phyloP scores from a whole-genome alignment of 2,329 filamentous ascomycete species.

The Magnaporthiopsis poae region DNA sequence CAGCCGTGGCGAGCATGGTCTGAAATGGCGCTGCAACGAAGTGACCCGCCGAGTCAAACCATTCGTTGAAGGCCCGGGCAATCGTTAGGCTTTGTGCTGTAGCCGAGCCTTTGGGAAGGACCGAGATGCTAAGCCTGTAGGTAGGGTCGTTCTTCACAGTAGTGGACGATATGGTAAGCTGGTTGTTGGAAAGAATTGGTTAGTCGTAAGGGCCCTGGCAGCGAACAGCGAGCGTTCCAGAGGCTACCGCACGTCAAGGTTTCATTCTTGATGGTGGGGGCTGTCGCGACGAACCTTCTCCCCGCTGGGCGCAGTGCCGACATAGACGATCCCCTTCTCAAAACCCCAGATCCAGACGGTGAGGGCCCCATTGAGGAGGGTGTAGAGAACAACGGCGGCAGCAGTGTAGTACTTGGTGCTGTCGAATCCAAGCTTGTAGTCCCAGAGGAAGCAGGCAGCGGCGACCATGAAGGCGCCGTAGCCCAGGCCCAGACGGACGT shows the following conservation, averaged over 20 bases:
- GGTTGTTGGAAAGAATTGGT: not conserved
- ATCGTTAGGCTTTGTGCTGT: slow-evolving; percentile 41
- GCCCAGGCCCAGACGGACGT: slow-evolving; percentile 73
- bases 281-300: slow-evolving; percentile 37
- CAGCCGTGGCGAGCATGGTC: slow-evolving; percentile 59
- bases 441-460: slow-evolving; percentile 76
- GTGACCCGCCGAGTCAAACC: slow-evolving; percentile 65
- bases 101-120: slow-evolving; percentile 30
- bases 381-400: slow-evolving; percentile 69
- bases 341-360: slow-evolving; percentile 78
- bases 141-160: slow-evolving; percentile 71
- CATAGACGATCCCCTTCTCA: slow-evolving; percentile 74
- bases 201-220: not conserved
- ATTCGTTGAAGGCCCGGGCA: slow-evolving; percentile 57
- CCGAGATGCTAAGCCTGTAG: slow-evolving; percentile 64
- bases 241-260: no score
- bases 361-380: slow-evolving; percentile 64
- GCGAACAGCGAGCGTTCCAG: not conserved
- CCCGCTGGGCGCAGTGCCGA: slow-evolving; percentile 57
- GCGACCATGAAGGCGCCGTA: slow-evolving; percentile 73
- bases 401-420: slow-evolving; percentile 72
- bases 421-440: slow-evolving; percentile 87
- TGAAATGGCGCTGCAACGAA: slow-evolving; percentile 72
- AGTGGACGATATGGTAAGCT: slow-evolving; percentile 65
- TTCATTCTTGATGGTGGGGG: not conserved